phyloP scores from a whole-genome alignment of 1,284 basidiomycete genomes.

The Cryptococcus wingfieldii region DNA sequence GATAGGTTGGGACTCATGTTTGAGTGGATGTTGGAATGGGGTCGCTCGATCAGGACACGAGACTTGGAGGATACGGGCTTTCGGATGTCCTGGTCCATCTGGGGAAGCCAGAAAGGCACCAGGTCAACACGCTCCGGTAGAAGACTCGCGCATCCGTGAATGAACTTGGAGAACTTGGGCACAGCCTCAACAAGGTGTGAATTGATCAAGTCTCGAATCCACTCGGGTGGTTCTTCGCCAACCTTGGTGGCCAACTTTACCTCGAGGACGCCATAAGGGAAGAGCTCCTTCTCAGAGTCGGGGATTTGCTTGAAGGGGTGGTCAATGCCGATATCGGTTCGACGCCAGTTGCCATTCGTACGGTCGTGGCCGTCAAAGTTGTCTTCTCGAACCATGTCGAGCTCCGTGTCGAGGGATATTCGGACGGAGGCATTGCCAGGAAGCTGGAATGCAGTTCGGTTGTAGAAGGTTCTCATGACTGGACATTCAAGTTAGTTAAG shows the following conservation, averaged over 20 bases:
- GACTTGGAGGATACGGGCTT: conserved; percentile 74
- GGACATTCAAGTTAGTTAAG: conserved; percentile 8
- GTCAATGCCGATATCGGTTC: conserved; percentile 90
- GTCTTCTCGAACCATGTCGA: conserved; percentile 91
- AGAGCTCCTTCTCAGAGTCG: conserved; percentile 80
- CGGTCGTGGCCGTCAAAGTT: conserved; percentile 86
- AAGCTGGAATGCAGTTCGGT: conserved; percentile 96
- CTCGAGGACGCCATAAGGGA: conserved; percentile 90
- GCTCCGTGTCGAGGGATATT: conserved; percentile 95
- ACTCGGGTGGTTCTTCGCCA: conserved; percentile 92
- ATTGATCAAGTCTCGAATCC: conserved; percentile 92
- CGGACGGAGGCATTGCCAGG: conserved; percentile 97
- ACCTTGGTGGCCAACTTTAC: conserved; percentile 96
- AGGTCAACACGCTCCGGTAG: conserved; percentile 91
- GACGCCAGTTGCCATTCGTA: conserved; percentile 84
- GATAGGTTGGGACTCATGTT: conserved; percentile 50
- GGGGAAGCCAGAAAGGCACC: conserved; percentile 90
- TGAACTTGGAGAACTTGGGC: conserved; percentile 82
- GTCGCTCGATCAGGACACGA: conserved; percentile 67
- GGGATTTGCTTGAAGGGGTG: conserved; percentile 78
- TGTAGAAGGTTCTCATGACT: conserved; percentile 99
- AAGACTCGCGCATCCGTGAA: conserved; percentile 92
- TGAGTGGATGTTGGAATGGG: conserved; percentile 47
- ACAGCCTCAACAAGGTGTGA: conserved; percentile 92
- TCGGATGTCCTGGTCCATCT: conserved; percentile 89